A percentile compares a stretch with the other conserved stretches of the same genome.
These are phyloP conservation scores for Acaromyces ingoldii DNA, from an alignment of 1,284 basidiomycete species.

Conservation along the genomic window DNA sequence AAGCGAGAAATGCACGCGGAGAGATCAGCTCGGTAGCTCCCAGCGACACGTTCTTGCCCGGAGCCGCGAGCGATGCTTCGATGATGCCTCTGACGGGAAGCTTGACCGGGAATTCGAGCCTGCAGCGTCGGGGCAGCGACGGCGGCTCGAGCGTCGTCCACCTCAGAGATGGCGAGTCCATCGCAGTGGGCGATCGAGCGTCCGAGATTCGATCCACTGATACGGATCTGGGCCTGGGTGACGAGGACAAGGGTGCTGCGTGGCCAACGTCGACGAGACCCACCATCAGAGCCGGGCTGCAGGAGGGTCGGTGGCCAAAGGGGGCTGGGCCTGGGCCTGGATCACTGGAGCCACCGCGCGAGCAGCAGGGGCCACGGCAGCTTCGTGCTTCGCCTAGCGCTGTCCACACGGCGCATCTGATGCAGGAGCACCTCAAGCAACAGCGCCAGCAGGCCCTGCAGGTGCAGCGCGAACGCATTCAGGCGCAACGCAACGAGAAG, in stretches of 20 bases:
- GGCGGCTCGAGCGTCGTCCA: too few relatives aligned
- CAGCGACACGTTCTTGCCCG: conserved; percentile 8
- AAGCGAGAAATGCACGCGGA: background rate
- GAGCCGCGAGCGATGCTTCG: conserved; percentile 3
- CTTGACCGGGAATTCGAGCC: too few relatives aligned
- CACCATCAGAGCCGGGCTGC: background rate
- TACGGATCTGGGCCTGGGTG: too few relatives aligned
- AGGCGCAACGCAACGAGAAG: background rate
- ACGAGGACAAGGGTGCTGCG: background rate
- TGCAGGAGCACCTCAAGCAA: background rate
- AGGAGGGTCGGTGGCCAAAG: too few relatives aligned
- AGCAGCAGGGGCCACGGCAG: background rate
- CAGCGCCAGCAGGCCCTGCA: background rate
- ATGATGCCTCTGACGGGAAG: too few relatives aligned
- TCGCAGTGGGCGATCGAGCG: too few relatives aligned
- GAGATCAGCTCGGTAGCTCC: background rate
- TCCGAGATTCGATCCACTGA: too few relatives aligned
- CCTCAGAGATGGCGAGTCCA: too few relatives aligned
- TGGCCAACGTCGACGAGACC: background rate
- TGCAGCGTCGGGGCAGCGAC: too few relatives aligned
- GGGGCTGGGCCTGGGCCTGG: too few relatives aligned
- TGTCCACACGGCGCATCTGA: background rate
- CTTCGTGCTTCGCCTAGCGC: background rate
- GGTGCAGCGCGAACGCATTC: too few relatives aligned
- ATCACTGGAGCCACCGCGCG: background rate